Percentiles rank a stretch among this genome's conserved stretches.
phyloP scores from a whole-genome alignment of 106 monocot genomes.

The Amphibolis antarctica region DNA sequence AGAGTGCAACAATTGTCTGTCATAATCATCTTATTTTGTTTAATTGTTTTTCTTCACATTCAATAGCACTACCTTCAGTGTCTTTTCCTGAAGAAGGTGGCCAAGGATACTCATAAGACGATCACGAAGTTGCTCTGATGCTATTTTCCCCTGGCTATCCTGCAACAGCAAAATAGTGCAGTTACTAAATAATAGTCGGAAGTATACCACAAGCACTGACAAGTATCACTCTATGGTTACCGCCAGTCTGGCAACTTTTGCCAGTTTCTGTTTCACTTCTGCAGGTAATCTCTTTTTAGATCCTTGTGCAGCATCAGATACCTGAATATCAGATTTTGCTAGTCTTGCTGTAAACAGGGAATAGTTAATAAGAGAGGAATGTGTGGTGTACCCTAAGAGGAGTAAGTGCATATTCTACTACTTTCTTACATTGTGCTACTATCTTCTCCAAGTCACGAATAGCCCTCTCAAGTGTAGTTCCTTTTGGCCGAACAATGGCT shows the following conservation, averaged over 20 bases:
- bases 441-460: slow-evolving; percentile 85
- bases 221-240: slow-evolving; percentile 26
- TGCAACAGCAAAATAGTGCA: slow-evolving; percentile 20
- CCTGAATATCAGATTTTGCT: slow-evolving; percentile 40
- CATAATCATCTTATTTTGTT: background rate
- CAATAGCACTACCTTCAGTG: slow-evolving; percentile 52
- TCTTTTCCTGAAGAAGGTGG: slow-evolving; percentile 70
- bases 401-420: background rate
- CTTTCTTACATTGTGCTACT: slow-evolving; percentile 59
- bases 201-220: background rate
- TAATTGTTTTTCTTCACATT: background rate
- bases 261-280: slow-evolving; percentile 86
- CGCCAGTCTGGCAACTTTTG: slow-evolving; percentile 96
- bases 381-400: background rate
- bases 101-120: slow-evolving; percentile 92
- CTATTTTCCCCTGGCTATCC: slow-evolving; percentile 68
- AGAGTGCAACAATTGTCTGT: too few species aligned
- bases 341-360: slow-evolving; percentile 53
- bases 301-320: slow-evolving; percentile 44
- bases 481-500: slow-evolving; percentile 55
- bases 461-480: slow-evolving; percentile 71
- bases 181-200: background rate
- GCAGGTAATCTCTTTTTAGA: slow-evolving; percentile 82
- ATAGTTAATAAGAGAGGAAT: background rate
- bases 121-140: slow-evolving; percentile 65